These are phyloP conservation scores for Paecilomyces sp. DNA, from an alignment of 2,329 filamentous ascomycete species.

Conservation along the genomic window DNA sequence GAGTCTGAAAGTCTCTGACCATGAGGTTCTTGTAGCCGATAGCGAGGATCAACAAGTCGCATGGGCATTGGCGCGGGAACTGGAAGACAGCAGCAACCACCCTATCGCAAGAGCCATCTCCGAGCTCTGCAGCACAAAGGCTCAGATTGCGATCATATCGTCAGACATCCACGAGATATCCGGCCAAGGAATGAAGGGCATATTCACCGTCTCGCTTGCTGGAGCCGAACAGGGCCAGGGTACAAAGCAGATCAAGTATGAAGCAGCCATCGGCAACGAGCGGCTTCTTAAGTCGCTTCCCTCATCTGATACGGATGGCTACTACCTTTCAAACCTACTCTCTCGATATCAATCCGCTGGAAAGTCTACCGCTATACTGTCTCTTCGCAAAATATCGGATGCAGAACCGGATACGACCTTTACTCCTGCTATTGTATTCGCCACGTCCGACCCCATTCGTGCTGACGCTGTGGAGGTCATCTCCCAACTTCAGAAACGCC, in stretches of 20 bases:
- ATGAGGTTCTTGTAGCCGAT: constrained; percentile 33
- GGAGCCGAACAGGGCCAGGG: constrained; percentile 10
- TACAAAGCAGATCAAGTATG: constrained; percentile 22
- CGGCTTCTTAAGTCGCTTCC: constrained; percentile 35
- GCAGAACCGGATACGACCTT: constrained; percentile 17
- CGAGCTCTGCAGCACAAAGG: constrained; percentile 36
- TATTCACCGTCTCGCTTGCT: constrained; percentile 32
- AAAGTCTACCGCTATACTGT: constrained; percentile 40
- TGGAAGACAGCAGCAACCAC: constrained; percentile 56
- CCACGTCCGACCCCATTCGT: constrained; percentile 75
- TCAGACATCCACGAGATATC: constrained; percentile 46
- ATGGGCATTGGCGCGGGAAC: constrained; percentile 39
- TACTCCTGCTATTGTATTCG: constrained; percentile 57
- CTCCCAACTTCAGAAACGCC: constrained; percentile 53
- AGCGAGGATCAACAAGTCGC: constrained; percentile 29
- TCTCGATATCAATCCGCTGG: constrained; percentile 34
- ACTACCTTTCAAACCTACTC: constrained; percentile 26
- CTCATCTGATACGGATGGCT: constrained; percentile 24
- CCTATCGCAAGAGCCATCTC: constrained; percentile 52
- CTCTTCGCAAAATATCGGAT: constrained; percentile 22
- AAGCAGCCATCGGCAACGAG: constrained; percentile 53
- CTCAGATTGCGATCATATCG: constrained; percentile 17
- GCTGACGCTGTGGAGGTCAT: constrained; percentile 63
- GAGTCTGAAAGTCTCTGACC: constrained; percentile 50
- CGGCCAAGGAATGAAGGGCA: constrained; percentile 52